These are phyloP conservation scores for Trematosphaeria pertusa DNA, from an alignment of 2,329 filamentous ascomycete genomes.

Conservation along the genomic window DNA sequence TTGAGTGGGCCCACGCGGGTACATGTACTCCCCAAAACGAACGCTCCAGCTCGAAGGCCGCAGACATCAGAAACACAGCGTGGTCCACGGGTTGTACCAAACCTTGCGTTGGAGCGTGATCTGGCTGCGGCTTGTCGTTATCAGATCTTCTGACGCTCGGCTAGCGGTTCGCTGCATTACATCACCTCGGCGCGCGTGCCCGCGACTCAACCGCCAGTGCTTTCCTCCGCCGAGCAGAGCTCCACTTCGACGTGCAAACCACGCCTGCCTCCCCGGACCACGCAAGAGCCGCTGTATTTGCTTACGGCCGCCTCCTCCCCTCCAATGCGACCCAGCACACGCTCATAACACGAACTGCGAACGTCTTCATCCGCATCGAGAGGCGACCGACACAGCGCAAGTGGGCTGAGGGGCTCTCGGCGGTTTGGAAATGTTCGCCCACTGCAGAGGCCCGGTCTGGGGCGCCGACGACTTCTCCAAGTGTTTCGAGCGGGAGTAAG, in stretches of 20 bases:
- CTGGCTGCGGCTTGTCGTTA: no score
- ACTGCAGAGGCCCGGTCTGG: constrained; percentile 66
- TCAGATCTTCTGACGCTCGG: background rate
- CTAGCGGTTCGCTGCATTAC: background rate
- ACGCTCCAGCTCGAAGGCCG: no score
- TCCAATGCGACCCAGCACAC: constrained; percentile 7
- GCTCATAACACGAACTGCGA: constrained; percentile 10
- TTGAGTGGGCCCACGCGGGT: constrained; percentile 10
- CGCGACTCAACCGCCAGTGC: background rate
- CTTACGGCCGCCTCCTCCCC: background rate
- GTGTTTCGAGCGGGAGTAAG: constrained; percentile 73
- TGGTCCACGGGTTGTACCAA: no score
- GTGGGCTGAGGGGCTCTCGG: constrained; percentile 8
- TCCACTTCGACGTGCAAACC: background rate
- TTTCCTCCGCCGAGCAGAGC: background rate
- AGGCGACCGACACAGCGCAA: background rate
- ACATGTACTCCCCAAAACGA: no score
- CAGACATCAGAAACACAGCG: no score
- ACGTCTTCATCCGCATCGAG: constrained; percentile 2
- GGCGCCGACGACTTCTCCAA: constrained; percentile 66
- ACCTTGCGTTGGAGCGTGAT: no score
- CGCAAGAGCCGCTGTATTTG: background rate
- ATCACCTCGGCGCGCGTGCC: constrained; percentile 1
- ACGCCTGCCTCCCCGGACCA: constrained; percentile 1
- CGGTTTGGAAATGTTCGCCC: constrained; percentile 57